These are phyloP conservation scores for Pseudomicrostroma phylloplanum DNA, from an alignment of 1,284 basidiomycete genomes.

Conservation along the genomic window DNA sequence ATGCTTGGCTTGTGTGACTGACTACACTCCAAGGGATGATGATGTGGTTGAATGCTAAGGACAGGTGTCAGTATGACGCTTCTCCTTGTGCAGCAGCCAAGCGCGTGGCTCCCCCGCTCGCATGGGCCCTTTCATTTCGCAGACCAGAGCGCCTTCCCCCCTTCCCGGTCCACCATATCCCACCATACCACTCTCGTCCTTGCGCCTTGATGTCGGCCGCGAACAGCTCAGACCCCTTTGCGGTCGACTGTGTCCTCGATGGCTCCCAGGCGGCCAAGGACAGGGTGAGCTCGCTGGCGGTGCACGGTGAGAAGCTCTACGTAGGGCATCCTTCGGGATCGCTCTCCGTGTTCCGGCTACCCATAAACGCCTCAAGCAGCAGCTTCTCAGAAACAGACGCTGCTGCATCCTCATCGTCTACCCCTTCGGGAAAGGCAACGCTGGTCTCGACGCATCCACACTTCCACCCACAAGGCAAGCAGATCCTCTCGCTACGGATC, in stretches of 20 bases:
- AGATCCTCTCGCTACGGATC: neutral
- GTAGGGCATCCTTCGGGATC: constrained; percentile 30
- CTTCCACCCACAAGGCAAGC: neutral
- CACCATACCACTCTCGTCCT: no score
- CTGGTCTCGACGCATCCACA: neutral
- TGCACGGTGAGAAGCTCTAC: constrained; percentile 34
- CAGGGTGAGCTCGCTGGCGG: constrained; percentile 21
- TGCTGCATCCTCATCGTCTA: constrained; percentile 61
- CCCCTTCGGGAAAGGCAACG: neutral
- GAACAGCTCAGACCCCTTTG: constrained; percentile 1
- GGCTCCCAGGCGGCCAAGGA: constrained; percentile 10
- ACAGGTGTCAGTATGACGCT: no score
- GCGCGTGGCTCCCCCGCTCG: no score
- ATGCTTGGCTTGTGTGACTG: no score
- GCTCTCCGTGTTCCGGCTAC: constrained; percentile 22
- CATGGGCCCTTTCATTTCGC: no score
- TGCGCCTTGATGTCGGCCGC: no score
- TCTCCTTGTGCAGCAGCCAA: no score
- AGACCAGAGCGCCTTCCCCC: no score
- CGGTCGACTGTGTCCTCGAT: constrained; percentile 3
- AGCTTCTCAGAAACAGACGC: neutral
- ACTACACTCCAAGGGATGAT: no score
- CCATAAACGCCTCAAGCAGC: constrained; percentile 10
- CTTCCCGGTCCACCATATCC: no score
- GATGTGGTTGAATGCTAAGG: no score